Evolutionary conservation across 2,329 filamentous ascomycete genomes (phyloP), one percentile per base, ranked within the genome.

Genomic region (Colletotrichum simmondsii): DNA sequence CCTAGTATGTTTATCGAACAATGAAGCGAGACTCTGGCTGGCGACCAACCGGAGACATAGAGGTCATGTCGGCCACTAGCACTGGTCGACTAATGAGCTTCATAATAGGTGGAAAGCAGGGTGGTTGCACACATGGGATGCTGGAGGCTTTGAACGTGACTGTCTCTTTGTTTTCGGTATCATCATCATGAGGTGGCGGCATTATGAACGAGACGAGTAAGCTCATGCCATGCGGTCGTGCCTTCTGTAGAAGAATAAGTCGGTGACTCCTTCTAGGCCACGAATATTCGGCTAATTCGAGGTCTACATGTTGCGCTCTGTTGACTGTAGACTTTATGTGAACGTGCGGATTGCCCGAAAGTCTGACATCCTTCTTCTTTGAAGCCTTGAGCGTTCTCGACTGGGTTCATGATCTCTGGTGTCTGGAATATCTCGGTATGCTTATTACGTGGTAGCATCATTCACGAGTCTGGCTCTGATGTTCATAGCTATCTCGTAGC

Each of bases 331-430:
- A 7, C 37, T 49, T 0, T 0, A 19, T 49, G 8, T 22, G 19
- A 49, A 22, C 7, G 42, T 49, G 19, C 42, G 8, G 1, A 1
- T 49, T n/a, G 19, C 3, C 19, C 19, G 19, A 49, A 8, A 5
- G 8, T 22, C 42, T 49, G 0, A 5, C 0, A 19, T 0, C 42
- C 19, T n/a, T 22, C 1, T 22, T 22, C 3, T 49, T 22, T 3
- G 16, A 42, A 49, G 19, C 6, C 42, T 49, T n/a, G 42, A 46
- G 19, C 19, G 12, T 0, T 42, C 42, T 46, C 19, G 0, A 7
- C 7, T n/a, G 0, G 14, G 16, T 0, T 16, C 5, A 0, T 46
- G 37, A 16, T 46, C 14, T 46, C 1, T 1, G 16, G 19, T 46
- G 19, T n/a, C 7, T 46, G 6, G 16, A n/a, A 46, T 7, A 16